phyloP scores from a whole-genome alignment of 306 rosid genomes.

The Mucuna pruriens region DNA sequence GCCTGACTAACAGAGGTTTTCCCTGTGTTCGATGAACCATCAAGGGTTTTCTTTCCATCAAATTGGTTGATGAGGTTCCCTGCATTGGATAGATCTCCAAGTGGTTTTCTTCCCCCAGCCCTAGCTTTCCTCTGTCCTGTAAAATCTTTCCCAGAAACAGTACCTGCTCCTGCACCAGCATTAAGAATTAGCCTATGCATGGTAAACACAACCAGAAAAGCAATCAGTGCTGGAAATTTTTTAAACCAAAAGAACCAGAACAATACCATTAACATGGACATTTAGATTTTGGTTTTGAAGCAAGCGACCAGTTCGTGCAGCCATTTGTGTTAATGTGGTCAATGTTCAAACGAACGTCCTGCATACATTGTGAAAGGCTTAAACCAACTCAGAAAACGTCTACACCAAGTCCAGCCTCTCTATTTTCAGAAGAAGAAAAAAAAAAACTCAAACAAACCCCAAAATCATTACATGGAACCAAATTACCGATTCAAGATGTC shows the following conservation, averaged over 20 bases:
- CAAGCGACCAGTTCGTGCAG: slow-evolving; percentile 48
- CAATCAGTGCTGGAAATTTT: not conserved
- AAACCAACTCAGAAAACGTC: too few relatives aligned
- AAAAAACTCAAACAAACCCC: too few relatives aligned
- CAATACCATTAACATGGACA: slow-evolving; percentile 50
- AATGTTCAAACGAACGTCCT: slow-evolving; percentile 37
- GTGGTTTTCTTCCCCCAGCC: slow-evolving; percentile 71
- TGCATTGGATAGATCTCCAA: slow-evolving; percentile 66
- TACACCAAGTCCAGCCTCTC: too few relatives aligned
- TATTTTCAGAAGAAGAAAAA: too few relatives aligned
- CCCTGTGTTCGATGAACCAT: slow-evolving; percentile 45
- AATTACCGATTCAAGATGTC: too few relatives aligned
- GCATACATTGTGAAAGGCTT: slow-evolving; percentile 27
- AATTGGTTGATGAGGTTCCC: slow-evolving; percentile 42
- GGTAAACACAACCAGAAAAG: not conserved
- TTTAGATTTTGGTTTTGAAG: slow-evolving; percentile 56
- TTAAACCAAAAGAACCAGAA: slow-evolving; percentile 19
- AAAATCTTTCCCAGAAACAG: slow-evolving; percentile 51
- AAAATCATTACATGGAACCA: too few relatives aligned
- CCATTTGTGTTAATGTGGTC: slow-evolving; percentile 44
- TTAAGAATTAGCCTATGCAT: slow-evolving; percentile 9
- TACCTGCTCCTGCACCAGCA: slow-evolving; percentile 48
- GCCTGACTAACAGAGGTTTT: slow-evolving; percentile 45
- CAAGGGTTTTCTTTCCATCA: slow-evolving; percentile 59
- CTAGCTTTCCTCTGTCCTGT: slow-evolving; percentile 49